A percentile compares a stretch with the other conserved stretches of the same genome.
These are phyloP conservation scores for Pyronema domesticum DNA, from an alignment of 495 filamentous ascomycete species.

Conservation along the genomic window DNA sequence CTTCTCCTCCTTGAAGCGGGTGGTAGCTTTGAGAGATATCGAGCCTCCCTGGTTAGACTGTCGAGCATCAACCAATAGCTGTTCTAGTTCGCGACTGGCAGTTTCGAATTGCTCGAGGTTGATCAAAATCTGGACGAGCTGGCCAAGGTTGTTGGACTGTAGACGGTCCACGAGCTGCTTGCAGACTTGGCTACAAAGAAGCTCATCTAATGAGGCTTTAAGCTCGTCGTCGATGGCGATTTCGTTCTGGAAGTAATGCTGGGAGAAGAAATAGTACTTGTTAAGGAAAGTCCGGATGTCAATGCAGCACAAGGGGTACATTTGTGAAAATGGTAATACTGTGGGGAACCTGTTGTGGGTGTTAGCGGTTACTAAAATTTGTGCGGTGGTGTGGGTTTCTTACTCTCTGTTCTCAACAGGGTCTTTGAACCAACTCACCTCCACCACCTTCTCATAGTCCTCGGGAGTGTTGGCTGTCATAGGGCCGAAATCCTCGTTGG, in stretches of 20 bases:
- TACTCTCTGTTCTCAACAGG: conserved; percentile 12
- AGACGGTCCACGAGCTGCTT: conserved; percentile 73
- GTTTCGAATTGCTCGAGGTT: conserved; percentile 94
- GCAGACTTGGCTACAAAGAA: conserved; percentile 81
- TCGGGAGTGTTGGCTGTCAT: conserved; percentile 84
- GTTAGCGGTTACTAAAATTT: background rate
- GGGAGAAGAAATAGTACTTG: conserved; percentile 88
- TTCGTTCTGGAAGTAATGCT: conserved; percentile 79
- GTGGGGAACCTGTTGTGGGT: conserved; percentile 51
- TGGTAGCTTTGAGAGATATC: conserved; percentile 60
- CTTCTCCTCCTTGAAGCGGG: conserved; percentile 72
- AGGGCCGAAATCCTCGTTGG: conserved; percentile 97
- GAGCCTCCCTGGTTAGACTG: conserved; percentile 53
- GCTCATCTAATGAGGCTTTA: conserved; percentile 59
- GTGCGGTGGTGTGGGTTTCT: too few relatives aligned
- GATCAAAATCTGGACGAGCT: conserved; percentile 95
- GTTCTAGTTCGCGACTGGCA: conserved; percentile 73
- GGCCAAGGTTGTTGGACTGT: conserved; percentile 64
- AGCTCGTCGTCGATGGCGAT: conserved; percentile 77
- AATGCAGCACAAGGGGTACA: conserved; percentile 97
- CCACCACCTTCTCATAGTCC: conserved; percentile 87
- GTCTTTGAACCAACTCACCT: conserved; percentile 51
- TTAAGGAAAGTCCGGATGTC: conserved; percentile 93
- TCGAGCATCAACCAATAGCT: conserved; percentile 61
- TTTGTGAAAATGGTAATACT: conserved; percentile 89